These are phyloP conservation scores for Carex sylvatica DNA, from an alignment of 202 grass and related monocot genomes.

Conservation along the genomic window DNA sequence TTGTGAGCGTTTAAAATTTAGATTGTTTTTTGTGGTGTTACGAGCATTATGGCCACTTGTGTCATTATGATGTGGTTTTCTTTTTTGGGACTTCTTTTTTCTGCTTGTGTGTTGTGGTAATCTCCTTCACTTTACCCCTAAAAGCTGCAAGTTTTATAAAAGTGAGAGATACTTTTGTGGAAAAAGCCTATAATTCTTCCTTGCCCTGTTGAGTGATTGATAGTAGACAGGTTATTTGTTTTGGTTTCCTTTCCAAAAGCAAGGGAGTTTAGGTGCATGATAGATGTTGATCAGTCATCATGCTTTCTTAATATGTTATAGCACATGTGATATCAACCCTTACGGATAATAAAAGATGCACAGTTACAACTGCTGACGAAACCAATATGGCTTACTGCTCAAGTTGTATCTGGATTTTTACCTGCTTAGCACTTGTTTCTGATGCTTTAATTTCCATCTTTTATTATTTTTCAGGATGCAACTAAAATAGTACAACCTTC, in stretches of 20 bases:
- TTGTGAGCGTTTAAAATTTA: neutral
- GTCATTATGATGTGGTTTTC: neutral
- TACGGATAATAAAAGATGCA: neutral
- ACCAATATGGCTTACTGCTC: neutral
- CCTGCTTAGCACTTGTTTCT: neutral
- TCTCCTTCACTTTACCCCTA: neutral
- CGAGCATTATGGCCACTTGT: neutral
- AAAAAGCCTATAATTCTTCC: neutral
- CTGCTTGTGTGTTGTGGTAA: neutral
- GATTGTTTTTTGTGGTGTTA: neutral
- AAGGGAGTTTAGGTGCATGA: neutral
- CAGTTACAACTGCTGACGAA: neutral
- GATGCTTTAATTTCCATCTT: neutral
- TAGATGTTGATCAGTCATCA: neutral
- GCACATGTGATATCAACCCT: neutral
- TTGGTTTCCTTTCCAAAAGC: neutral
- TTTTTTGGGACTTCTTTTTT: neutral
- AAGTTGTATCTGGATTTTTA: neutral
- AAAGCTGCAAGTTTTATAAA: neutral
- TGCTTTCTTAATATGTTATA: neutral
- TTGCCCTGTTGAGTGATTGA: neutral
- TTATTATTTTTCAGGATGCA: conserved; percentile 50
- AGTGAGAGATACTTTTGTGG: neutral
- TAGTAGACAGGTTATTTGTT: neutral
- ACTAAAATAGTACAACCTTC: conserved; percentile 88